phyloP scores from a whole-genome alignment of 306 rosid species.

The Castanospermum australe region DNA sequence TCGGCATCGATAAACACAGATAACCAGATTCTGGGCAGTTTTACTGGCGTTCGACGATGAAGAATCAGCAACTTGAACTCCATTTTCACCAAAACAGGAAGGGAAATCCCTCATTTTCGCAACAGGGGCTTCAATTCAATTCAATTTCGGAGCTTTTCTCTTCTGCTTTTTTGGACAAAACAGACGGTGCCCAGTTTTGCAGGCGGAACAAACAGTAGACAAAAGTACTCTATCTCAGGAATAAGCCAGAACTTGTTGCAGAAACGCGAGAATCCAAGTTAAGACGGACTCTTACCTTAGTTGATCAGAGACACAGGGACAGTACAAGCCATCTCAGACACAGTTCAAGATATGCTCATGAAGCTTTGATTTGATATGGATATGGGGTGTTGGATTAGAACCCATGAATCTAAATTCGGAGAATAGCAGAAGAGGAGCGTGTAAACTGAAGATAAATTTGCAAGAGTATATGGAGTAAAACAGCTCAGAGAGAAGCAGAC shows the following conservation, averaged over 20 bases:
- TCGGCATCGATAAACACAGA: conserved; percentile 84
- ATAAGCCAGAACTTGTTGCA: conserved; percentile 8
- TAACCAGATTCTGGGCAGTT: conserved; percentile 75
- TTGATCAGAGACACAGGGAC: conserved; percentile 23
- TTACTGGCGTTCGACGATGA: conserved; percentile 68
- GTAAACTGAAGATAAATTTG: conserved; percentile 46
- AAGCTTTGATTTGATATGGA: conserved; percentile 39
- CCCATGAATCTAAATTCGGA: conserved; percentile 26
- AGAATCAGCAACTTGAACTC: conserved; percentile 91
- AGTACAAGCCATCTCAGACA: conserved; percentile 35
- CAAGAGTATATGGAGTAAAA: conserved; percentile 51
- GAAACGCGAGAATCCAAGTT: conserved; percentile 16
- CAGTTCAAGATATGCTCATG: conserved; percentile 23
- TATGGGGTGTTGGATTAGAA: conserved; percentile 23
- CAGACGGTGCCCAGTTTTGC: conserved; percentile 22
- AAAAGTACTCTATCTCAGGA: conserved; percentile 6
- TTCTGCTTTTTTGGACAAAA: not conserved
- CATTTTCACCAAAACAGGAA: conserved; percentile 97
- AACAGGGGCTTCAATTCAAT: conserved; percentile 14
- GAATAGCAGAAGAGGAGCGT: conserved; percentile 36
- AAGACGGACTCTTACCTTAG: conserved; percentile 39
- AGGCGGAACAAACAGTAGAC: not conserved
- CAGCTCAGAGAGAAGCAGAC: conserved; percentile 54
- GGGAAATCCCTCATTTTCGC: conserved; percentile 72
- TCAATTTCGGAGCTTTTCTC: conserved; percentile 14